These are phyloP conservation scores for Acanthochlamys bracteata DNA, from an alignment of 106 monocot species.

Conservation along the genomic window DNA sequence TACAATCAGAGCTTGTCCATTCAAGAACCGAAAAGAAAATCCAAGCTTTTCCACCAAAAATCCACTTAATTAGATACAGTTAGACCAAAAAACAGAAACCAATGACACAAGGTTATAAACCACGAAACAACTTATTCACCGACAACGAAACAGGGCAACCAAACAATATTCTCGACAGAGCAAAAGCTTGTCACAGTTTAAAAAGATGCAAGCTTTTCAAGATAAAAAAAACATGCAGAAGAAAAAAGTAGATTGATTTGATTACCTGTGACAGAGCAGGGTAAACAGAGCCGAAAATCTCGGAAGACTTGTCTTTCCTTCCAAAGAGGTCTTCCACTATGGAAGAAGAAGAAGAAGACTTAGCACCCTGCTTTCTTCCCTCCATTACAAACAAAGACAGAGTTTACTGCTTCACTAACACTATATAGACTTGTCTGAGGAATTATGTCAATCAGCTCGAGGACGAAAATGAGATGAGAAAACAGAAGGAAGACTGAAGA, in stretches of 20 bases:
- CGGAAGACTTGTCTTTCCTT: conserved; percentile 1
- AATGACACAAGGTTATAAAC: no score
- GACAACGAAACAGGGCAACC: no score
- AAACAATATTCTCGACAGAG: no score
- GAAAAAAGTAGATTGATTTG: background rate
- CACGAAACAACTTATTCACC: no score
- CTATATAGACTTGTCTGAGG: background rate
- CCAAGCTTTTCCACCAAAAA: no score
- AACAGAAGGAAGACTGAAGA: background rate
- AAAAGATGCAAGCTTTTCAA: background rate
- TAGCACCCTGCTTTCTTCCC: conserved; percentile 9
- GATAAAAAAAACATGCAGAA: background rate
- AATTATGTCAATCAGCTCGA: no score
- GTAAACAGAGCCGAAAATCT: conserved; percentile 2
- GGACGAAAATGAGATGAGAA: no score
- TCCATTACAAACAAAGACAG: no score
- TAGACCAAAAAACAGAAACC: no score
- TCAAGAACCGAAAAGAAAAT: no score
- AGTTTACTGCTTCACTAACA: background rate
- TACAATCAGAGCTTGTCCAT: no score
- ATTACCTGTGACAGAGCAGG: background rate
- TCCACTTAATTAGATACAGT: background rate
- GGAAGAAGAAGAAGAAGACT: conserved; percentile 5
- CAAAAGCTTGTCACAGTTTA: no score
- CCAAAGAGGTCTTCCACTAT: background rate